phyloP scores from a whole-genome alignment of 2,329 filamentous ascomycete genomes.

The Fusarium keratoplasticum region DNA sequence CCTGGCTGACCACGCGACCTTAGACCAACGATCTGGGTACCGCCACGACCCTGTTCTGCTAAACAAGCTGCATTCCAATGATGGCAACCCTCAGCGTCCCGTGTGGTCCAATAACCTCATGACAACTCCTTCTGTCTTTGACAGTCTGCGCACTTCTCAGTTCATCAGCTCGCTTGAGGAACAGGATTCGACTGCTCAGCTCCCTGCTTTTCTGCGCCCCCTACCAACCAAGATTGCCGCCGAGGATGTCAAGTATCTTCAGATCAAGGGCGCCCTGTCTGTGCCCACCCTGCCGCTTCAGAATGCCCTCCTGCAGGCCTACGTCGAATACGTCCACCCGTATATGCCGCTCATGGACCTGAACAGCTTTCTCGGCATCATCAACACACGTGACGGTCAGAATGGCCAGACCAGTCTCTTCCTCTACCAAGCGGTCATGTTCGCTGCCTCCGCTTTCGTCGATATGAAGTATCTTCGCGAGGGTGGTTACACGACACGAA shows the following conservation, averaged over 20 bases:
- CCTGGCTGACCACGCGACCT: conserved; percentile 49
- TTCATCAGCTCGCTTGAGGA: conserved; percentile 61
- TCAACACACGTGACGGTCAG: conserved; percentile 75
- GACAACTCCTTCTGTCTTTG: conserved; percentile 50
- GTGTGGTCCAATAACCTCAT: conserved; percentile 50
- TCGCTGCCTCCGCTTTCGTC: conserved; percentile 88
- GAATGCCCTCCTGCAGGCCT: conserved; percentile 83
- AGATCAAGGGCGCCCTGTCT: conserved; percentile 84
- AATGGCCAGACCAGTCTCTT: conserved; percentile 83
- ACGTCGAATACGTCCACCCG: conserved; percentile 90
- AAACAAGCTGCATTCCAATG: conserved; percentile 45
- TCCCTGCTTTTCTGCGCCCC: conserved; percentile 80
- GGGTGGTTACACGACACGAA: conserved; percentile 81
- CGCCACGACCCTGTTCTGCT: conserved; percentile 49
- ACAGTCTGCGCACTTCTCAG: conserved; percentile 55
- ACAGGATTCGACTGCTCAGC: conserved; percentile 58
- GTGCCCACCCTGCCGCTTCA: conserved; percentile 78
- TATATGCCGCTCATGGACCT: conserved; percentile 91
- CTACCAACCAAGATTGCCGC: conserved; percentile 80
- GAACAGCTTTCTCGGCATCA: conserved; percentile 67
- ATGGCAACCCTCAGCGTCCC: conserved; percentile 38
- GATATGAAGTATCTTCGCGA: conserved; percentile 81
- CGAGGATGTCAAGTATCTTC: conserved; percentile 86
- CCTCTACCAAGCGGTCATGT: conserved; percentile 95
- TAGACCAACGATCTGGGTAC: conserved; percentile 54